phyloP scores from a whole-genome alignment of 805 yeast genomes.

The Tetrapisispora nanseiensis region DNA sequence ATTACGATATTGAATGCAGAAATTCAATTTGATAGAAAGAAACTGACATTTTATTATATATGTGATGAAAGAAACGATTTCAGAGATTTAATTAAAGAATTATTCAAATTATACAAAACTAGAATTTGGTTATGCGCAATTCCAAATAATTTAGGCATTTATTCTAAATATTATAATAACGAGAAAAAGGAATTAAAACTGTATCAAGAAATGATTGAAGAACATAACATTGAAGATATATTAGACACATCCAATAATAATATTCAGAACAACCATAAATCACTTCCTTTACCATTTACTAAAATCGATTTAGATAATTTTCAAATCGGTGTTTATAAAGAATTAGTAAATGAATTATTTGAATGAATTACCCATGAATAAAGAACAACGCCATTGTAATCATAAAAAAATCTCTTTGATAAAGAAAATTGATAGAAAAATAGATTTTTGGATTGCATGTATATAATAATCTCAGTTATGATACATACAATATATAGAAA shows the following conservation, averaged over 20 bases:
- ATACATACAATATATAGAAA: neutral
- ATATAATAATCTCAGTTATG: neutral
- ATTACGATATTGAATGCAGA: slow-evolving; percentile 65
- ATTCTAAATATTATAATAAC: slow-evolving; percentile 24
- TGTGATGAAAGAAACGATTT: slow-evolving; percentile 63
- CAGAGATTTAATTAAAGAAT: slow-evolving; percentile 60
- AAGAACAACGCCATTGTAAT: neutral
- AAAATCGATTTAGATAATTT: slow-evolving; percentile 27
- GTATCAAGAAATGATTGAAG: slow-evolving; percentile 29
- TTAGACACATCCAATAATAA: slow-evolving; percentile 12
- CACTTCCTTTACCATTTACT: slow-evolving; percentile 23
- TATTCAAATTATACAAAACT: slow-evolving; percentile 67
- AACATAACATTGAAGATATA: slow-evolving; percentile 20
- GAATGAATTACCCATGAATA: slow-evolving; percentile 4
- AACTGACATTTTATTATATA: slow-evolving; percentile 60
- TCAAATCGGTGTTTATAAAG: slow-evolving; percentile 31
- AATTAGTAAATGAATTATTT: slow-evolving; percentile 25
- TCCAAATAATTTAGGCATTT: slow-evolving; percentile 27
- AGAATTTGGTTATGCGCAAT: slow-evolving; percentile 81
- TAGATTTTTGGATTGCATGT: neutral
- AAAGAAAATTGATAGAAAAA: slow-evolving; percentile 1
- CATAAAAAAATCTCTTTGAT: neutral
- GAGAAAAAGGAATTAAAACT: slow-evolving; percentile 24
- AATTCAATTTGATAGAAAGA: slow-evolving; percentile 73
- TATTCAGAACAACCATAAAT: slow-evolving; percentile 2